Evolutionary conservation across 2,329 filamentous ascomycete species (phyloP).

Genomic region (Pseudopithomyces chartarum): DNA sequence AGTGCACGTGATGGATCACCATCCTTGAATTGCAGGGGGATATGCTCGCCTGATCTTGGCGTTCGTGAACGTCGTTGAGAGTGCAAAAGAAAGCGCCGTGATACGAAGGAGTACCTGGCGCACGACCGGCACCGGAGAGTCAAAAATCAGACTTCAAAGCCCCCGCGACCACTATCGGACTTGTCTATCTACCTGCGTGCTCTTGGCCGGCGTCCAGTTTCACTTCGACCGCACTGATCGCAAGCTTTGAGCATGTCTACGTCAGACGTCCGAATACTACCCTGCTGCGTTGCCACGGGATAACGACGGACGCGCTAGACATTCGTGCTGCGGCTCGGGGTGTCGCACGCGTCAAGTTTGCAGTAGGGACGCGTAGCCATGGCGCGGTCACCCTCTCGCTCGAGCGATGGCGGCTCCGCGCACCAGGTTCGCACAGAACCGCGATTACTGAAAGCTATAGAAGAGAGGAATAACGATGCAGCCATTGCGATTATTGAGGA

Average conservation of each 20-base stretch:
- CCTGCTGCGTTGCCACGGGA: neutral
- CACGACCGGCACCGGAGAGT: neutral
- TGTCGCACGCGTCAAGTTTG: too few relatives aligned
- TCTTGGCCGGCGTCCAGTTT: neutral
- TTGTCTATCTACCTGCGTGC: neutral
- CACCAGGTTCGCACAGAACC: constrained; percentile 38
- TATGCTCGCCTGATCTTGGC: constrained; percentile 2
- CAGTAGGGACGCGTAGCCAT: constrained; percentile 20
- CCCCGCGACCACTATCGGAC: neutral
- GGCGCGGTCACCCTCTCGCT: constrained; percentile 42
- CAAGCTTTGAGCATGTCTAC: constrained; percentile 11
- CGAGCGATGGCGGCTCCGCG: constrained; percentile 40
- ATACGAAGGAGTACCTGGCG: neutral
- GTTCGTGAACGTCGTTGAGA: neutral
- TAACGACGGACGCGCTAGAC: neutral
- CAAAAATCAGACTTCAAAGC: neutral
- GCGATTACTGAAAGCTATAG: constrained; percentile 42
- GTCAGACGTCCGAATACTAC: neutral
- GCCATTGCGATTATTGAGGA: constrained; percentile 43
- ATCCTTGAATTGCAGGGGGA: neutral
- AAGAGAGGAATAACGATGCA: constrained; percentile 35
- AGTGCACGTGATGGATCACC: constrained; percentile 1
- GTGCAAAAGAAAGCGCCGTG: neutral
- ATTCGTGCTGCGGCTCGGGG: too few relatives aligned
- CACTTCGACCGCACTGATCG: neutral